Conservation (phyloP, 2,329 filamentous ascomycete genomes). For the Phialophora expanda region DNA sequence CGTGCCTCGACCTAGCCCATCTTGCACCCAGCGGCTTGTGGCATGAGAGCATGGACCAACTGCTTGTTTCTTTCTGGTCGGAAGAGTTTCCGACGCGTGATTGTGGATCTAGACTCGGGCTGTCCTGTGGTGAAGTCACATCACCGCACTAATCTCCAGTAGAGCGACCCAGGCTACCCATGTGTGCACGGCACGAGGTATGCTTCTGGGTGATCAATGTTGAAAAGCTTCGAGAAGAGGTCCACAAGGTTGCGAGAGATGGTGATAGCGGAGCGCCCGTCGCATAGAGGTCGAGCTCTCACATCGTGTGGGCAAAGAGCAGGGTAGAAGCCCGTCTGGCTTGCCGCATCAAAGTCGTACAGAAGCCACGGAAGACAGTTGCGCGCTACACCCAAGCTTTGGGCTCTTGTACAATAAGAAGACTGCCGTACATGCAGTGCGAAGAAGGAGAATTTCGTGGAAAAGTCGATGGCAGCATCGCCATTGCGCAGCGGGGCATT, state of each 20-base stretch:
- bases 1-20: background rate
- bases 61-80: constrained; percentile 8
- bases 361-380: background rate
- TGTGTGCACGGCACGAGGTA: background rate
- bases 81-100: constrained; percentile 1
- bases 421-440: background rate
- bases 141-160: background rate
- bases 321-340: background rate
- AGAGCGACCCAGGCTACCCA: constrained; percentile 5
- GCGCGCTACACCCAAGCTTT: background rate
- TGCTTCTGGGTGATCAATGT: background rate
- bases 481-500: constrained; percentile 1
- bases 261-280: background rate
- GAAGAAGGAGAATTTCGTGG: background rate
- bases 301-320: background rate
- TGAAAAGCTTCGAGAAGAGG: background rate
- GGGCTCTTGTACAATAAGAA: background rate
- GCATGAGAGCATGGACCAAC: background rate
- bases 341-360: background rate
- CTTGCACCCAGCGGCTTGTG: background rate
- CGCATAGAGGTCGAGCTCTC: background rate
- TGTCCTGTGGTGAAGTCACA: background rate
- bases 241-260: constrained; percentile 8
- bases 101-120: constrained; percentile 1
- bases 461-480: constrained; percentile 1